Percentiles rank a stretch among this genome's conserved stretches.
Evolutionary conservation across 2,329 filamentous ascomycete genomes (phyloP).

Genomic region (Aspergillus puulaauensis): DNA sequence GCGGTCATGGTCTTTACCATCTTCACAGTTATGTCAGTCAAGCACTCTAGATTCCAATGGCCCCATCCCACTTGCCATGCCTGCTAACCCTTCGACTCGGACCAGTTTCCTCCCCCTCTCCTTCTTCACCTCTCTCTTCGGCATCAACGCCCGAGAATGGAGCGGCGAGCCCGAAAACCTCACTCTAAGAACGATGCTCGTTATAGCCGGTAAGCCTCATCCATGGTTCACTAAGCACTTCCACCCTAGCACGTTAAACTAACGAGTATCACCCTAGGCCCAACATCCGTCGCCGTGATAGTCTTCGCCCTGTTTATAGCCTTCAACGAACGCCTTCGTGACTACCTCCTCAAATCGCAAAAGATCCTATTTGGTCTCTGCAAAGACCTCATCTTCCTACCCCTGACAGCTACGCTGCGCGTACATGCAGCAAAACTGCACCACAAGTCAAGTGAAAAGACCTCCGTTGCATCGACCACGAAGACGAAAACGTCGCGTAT

Average conservation of each 20-base stretch:
- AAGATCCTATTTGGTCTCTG: constrained; percentile 23
- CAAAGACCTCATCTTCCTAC: constrained; percentile 24
- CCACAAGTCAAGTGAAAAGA: constrained; percentile 1
- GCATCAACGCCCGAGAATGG: constrained; percentile 66
- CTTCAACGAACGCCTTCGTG: constrained; percentile 46
- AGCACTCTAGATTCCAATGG: no score
- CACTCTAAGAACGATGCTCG: constrained; percentile 23
- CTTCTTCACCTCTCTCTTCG: constrained; percentile 66
- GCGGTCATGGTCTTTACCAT: constrained; percentile 60
- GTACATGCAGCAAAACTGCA: neutral
- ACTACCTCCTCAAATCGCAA: constrained; percentile 22
- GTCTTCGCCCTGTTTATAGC: constrained; percentile 53
- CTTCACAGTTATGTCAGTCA: constrained; percentile 59
- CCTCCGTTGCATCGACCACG: neutral
- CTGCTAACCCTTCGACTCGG: no score
- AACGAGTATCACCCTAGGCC: constrained; percentile 12
- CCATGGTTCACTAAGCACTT: neutral
- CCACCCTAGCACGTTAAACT: neutral
- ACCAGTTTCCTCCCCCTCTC: constrained; percentile 58
- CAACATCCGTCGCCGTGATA: constrained; percentile 54
- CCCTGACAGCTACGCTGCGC: constrained; percentile 16
- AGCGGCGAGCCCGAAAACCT: constrained; percentile 47
- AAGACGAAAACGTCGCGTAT: constrained; percentile 22
- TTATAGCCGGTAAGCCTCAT: constrained; percentile 26
- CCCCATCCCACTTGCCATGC: neutral